phyloP scores from a whole-genome alignment of 352 stramenopile species.

The Plasmopara viticola region DNA sequence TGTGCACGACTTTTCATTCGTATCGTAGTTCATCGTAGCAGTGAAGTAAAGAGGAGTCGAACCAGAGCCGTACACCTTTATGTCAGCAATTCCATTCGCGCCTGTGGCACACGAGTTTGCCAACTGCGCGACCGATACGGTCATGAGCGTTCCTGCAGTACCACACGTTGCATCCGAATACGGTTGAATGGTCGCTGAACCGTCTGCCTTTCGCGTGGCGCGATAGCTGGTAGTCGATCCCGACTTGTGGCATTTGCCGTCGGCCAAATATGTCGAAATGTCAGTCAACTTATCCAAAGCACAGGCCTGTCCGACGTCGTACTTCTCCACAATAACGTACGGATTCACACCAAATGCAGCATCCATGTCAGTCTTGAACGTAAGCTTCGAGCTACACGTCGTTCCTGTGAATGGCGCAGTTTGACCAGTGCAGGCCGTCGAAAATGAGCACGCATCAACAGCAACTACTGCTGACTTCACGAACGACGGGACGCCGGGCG shows the following conservation, averaged over 20 bases:
- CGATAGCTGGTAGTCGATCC: conserved; percentile 1
- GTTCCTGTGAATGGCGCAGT: conserved; percentile 1
- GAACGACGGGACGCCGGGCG: background rate
- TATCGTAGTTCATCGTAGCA: conserved; percentile 1
- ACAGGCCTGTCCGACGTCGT: background rate
- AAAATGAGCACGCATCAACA: background rate
- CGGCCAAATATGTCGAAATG: conserved; percentile 9
- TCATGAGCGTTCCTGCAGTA: background rate
- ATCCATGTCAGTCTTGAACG: conserved; percentile 4
- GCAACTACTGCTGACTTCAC: background rate
- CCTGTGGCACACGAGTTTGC: conserved; percentile 2
- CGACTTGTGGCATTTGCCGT: conserved; percentile 14
- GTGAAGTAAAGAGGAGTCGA: background rate
- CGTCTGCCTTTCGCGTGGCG: background rate
- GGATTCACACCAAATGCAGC: conserved; percentile 1
- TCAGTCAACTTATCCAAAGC: background rate
- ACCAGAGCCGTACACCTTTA: conserved; percentile 2
- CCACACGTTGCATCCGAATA: conserved; percentile 2
- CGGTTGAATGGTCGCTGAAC: background rate
- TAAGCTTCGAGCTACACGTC: conserved; percentile 1
- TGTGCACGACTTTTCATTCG: background rate
- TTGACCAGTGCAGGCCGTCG: background rate
- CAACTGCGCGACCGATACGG: background rate
- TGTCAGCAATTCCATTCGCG: background rate
- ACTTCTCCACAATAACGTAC: conserved; percentile 10